Evolutionary conservation across 2,329 filamentous ascomycete species (phyloP).

Genomic region (Phialemonium atrogriseum): DNA sequence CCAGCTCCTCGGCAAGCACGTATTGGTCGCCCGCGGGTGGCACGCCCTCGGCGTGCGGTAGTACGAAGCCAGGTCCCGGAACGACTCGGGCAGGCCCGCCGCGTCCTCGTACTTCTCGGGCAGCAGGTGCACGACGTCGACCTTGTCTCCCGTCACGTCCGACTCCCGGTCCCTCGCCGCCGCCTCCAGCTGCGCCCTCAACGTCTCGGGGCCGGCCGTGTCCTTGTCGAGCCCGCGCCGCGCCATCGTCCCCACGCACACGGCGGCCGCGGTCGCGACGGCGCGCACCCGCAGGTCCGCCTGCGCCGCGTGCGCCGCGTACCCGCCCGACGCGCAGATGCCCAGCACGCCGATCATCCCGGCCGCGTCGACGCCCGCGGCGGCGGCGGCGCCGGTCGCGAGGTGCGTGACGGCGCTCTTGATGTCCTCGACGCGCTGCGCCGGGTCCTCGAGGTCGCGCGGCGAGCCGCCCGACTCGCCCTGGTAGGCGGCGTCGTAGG

Average conservation of each 20-base stretch:
- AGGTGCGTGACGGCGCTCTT: constrained; percentile 26
- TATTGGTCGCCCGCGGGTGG: constrained; percentile 11
- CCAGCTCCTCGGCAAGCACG: constrained; percentile 11
- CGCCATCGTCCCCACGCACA: constrained; percentile 20
- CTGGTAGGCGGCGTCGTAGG: constrained; percentile 29
- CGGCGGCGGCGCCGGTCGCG: constrained; percentile 9
- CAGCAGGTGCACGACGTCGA: neutral
- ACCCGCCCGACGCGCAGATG: constrained; percentile 29
- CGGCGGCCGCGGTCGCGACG: constrained; percentile 21
- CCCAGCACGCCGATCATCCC: constrained; percentile 29
- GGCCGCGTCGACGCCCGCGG: constrained; percentile 22
- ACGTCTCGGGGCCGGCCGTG: neutral
- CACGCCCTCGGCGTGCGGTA: neutral
- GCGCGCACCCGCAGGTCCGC: constrained; percentile 29
- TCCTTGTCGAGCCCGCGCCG: constrained; percentile 13
- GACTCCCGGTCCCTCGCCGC: constrained; percentile 1
- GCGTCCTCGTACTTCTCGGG: no score
- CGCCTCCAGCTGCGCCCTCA: constrained; percentile 2
- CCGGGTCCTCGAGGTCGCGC: constrained; percentile 27
- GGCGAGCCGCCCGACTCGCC: constrained; percentile 26
- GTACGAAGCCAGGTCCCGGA: no score
- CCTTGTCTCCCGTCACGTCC: neutral
- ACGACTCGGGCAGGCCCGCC: no score
- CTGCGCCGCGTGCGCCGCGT: constrained; percentile 23
- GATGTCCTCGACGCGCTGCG: constrained; percentile 26